Percentiles rank a stretch among this genome's conserved stretches.
Conservation (phyloP, 495 filamentous ascomycete genomes). For the Neurospora sp. region DNA sequence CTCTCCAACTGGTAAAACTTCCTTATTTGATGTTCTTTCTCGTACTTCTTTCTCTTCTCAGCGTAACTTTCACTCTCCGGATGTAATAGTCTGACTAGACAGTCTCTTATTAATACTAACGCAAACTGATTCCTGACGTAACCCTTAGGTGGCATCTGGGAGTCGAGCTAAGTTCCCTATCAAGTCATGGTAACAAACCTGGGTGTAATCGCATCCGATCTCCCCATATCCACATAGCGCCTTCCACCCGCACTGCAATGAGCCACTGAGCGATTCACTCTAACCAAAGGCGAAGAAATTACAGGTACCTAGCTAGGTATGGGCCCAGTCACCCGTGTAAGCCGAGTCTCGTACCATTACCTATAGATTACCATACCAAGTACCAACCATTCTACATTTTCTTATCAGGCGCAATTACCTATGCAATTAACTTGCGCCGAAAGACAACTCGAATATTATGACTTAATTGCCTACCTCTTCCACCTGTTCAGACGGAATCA, state of each 20-base stretch:
- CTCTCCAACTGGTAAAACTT: background rate
- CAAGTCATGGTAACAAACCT: background rate
- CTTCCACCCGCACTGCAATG: background rate
- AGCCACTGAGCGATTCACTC: background rate
- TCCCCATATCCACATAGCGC: background rate
- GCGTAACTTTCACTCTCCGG: background rate
- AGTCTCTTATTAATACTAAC: background rate
- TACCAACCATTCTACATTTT: background rate
- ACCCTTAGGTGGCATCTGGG: background rate
- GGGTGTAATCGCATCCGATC: background rate
- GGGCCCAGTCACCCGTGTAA: background rate
- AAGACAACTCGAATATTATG: background rate
- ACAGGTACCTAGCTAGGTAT: background rate
- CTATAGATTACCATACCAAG: background rate
- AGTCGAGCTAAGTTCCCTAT: background rate
- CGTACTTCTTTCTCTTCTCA: background rate
- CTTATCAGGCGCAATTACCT: background rate
- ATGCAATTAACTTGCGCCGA: background rate
- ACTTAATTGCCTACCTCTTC: background rate
- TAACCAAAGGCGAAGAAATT: background rate
- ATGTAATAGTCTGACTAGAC: background rate
- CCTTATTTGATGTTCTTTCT: background rate
- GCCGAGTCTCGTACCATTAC: background rate
- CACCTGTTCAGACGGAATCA: background rate
- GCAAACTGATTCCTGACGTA: background rate